Evolutionary conservation across 805 yeast genomes (phyloP), one percentile per base, ranked within the genome.

Genomic region (Candida sphagnicola): DNA sequence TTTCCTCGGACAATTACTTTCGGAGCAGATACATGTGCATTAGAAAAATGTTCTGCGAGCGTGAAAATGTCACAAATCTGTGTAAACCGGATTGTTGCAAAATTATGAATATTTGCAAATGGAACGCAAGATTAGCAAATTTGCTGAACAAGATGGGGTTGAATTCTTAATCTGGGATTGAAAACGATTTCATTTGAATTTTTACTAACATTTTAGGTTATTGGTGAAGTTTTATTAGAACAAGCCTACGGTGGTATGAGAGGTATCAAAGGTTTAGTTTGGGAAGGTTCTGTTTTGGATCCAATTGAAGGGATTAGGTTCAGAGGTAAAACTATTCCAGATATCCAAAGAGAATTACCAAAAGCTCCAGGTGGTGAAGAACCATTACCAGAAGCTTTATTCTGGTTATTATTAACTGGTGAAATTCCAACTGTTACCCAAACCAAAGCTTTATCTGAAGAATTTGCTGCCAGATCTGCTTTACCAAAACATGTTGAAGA

Each of bases 251-350:
- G 90, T 49, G 91, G 93, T 45, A 85, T 85, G 91, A 74, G 91
- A 57, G 90, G 90, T 38, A 74, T 80, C 59, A 75, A 75, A 57
- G 77, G 84, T 37, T 70, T 85, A 57, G 78, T 82, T 40, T 85
- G 93, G 93, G 89, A 84, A 56, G 81, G 88, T 39, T 82, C 90
- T 11, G 79, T 77, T 32, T 77, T 85, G 49, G 91, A 85, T 58
- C 82, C 91, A 38, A 70, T 77, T 38, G 78, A 77, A 54, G 93
- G 93, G 26, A 85, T 85, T 56, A 77, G 82, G 41, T 85, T 85
- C 73, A 85, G 85, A 63, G 89, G 89, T 41, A 70, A 72, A 59
- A 80, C 90, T 42, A 85, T 84, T 49, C 74, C 79, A 48, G 85
- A 84, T 48, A 79, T 85, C 60, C 90, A 82, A 62, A 56, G 64